Evolutionary conservation across 2,329 filamentous ascomycete genomes (phyloP), one percentile per base, ranked within the genome.

Genomic region (Sclerotinia subarctica): DNA sequence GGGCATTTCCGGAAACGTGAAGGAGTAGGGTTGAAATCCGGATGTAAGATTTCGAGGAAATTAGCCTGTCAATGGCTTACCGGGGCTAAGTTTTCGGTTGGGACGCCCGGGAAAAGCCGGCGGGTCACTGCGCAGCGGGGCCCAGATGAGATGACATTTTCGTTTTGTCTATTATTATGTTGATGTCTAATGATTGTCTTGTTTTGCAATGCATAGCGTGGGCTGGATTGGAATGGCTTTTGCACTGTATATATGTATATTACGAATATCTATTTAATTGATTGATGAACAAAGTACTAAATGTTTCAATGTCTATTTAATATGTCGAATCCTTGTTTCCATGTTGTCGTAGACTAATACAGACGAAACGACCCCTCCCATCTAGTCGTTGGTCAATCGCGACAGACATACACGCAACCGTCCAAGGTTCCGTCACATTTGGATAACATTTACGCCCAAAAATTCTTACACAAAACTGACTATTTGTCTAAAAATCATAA

Each of bases 101-200:
- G n/a, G 38, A 42, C 13, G 13, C 38, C 38, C 17, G 13, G 38
- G 15, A 42, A 42, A 42, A 42, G 38, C 13, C 38, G 38, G 38
- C 38, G 38, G 3, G 15, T 42, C 38, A 42, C 5, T 17, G 38
- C 38, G 38, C 13, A 42, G 38, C 13, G 15, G 38, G 38, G 13
- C 15, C 38, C 15, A 35, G 29, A 56, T 35, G 11, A 42, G 54
- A 57, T 24, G 53, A 24, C 5, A 5, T 42, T 42, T 11, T 13
- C 38, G n/a, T 42, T 38, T 24, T 57, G 54, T 57, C 8, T 57
- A 57, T 42, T 21, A 56, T 38, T 35, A 15, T 35, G 6, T 57
- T 57, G 53, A 56, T 56, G 54, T 6, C n/a, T 57, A 38, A 42
- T 57, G 53, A 35, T 17, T 57, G 38, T 42, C 38, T 56, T 53